Evolutionary conservation across 192 early-diverging fungal genomes (phyloP).

Genomic region (Physocladia obscura): DNA sequence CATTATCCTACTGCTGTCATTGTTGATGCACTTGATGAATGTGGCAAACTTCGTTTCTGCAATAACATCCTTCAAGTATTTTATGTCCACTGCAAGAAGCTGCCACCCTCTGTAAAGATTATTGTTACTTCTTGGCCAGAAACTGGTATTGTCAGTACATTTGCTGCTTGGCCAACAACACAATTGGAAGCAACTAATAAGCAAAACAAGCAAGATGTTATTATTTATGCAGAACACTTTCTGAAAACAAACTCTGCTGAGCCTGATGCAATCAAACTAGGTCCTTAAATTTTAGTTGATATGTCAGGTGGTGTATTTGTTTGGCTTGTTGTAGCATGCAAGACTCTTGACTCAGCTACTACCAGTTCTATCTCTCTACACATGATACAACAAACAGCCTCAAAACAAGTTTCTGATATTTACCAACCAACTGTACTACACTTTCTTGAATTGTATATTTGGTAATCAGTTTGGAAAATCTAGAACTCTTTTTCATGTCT

Average conservation of each 20-base stretch:
- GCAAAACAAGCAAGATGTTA: not conserved
- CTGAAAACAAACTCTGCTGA: not conserved
- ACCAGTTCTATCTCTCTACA: not conserved
- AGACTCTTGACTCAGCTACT: not conserved
- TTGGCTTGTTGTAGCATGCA: slow-evolving; percentile 15
- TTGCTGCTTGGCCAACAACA: not conserved
- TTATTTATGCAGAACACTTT: not conserved
- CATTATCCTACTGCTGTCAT: slow-evolving; percentile 3
- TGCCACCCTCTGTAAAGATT: slow-evolving; percentile 19
- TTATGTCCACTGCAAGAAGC: not conserved
- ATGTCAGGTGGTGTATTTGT: slow-evolving; percentile 12
- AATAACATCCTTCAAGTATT: slow-evolving; percentile 12
- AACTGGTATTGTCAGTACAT: slow-evolving; percentile 8
- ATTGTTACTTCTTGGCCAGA: slow-evolving; percentile 14
- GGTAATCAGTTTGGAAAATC: not conserved
- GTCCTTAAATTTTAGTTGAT: not conserved
- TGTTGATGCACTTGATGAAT: slow-evolving; percentile 29
- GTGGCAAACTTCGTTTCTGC: not conserved
- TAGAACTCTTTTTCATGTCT: not conserved
- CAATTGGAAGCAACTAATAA: not conserved
- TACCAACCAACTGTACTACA: not conserved
- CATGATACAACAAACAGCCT: not conserved
- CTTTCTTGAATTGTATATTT: not conserved
- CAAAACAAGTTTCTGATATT: not conserved
- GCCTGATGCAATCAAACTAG: not conserved